Evolutionary conservation across 2,329 filamentous ascomycete genomes (phyloP).

Genomic region (Fusarium chuoi): DNA sequence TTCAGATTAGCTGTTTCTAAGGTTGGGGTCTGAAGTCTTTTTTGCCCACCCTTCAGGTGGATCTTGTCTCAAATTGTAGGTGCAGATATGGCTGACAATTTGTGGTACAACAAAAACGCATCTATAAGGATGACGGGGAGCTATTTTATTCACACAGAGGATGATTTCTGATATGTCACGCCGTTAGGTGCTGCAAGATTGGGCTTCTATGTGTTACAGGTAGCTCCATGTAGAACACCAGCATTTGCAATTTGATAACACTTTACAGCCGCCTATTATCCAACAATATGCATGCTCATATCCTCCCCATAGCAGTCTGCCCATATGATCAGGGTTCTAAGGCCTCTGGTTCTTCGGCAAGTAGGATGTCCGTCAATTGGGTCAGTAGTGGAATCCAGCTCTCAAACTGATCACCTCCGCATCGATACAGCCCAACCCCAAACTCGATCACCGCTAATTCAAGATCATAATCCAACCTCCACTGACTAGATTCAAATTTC

Average conservation of each 20-base stretch:
- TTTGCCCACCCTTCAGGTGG: neutral
- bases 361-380: neutral
- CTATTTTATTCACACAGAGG: neutral
- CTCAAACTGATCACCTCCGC: neutral
- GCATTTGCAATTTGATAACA: too few relatives aligned
- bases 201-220: neutral
- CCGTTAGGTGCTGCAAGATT: neutral
- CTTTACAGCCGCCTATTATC: neutral
- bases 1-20: neutral
- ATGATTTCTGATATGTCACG: neutral
- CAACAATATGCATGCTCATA: rapidly evolving
- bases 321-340: neutral
- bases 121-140: neutral
- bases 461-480: too few relatives aligned
- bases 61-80: neutral
- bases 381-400: neutral
- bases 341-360: neutral
- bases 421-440: neutral
- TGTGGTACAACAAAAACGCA: neutral
- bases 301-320: too few relatives aligned
- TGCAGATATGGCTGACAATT: neutral
- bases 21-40: neutral
- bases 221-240: too few relatives aligned
- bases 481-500: too few relatives aligned
- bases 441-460: neutral